Conservation (phyloP, 352 stramenopile species). For the Phytophthora pluvialis region DNA sequence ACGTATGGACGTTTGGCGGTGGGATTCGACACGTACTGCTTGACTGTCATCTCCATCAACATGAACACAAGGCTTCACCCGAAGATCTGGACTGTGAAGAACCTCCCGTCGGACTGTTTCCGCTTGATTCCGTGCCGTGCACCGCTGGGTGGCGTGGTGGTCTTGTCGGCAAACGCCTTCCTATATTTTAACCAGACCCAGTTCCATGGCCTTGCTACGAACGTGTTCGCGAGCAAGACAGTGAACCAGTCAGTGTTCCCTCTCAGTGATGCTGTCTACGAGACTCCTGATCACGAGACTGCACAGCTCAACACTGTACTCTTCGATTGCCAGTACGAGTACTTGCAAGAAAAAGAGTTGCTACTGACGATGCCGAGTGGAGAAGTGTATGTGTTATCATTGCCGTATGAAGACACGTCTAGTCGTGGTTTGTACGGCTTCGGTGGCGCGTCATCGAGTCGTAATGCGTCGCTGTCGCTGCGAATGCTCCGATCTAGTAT, state of each 20-base stretch:
- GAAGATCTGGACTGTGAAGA: conserved; percentile 88
- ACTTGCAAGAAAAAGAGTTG: conserved; percentile 74
- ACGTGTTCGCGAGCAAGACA: conserved; percentile 75
- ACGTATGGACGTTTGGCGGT: conserved; percentile 69
- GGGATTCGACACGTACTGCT: conserved; percentile 83
- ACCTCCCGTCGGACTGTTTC: conserved; percentile 83
- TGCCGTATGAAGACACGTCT: conserved; percentile 64
- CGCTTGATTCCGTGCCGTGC: conserved; percentile 72
- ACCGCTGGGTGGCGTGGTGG: conserved; percentile 75
- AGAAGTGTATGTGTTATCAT: conserved; percentile 66
- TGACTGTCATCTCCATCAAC: conserved; percentile 90
- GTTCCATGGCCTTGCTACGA: conserved; percentile 79
- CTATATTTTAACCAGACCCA: conserved; percentile 91
- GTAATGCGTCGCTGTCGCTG: conserved; percentile 54
- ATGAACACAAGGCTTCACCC: conserved; percentile 85
- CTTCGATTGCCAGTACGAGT: conserved; percentile 73
- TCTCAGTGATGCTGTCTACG: conserved; percentile 66
- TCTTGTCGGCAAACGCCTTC: conserved; percentile 81
- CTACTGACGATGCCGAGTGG: conserved; percentile 66
- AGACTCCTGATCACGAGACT: conserved; percentile 57
- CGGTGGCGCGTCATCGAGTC: conserved; percentile 23
- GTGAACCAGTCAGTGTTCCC: conserved; percentile 79
- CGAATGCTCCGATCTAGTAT: conserved; percentile 57
- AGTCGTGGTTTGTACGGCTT: conserved; percentile 44
- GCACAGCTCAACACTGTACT: conserved; percentile 65